Evolutionary conservation across 116 monocot species (phyloP), one percentile per base, ranked within the genome.

Genomic region (Papilionanthe hybrid): DNA sequence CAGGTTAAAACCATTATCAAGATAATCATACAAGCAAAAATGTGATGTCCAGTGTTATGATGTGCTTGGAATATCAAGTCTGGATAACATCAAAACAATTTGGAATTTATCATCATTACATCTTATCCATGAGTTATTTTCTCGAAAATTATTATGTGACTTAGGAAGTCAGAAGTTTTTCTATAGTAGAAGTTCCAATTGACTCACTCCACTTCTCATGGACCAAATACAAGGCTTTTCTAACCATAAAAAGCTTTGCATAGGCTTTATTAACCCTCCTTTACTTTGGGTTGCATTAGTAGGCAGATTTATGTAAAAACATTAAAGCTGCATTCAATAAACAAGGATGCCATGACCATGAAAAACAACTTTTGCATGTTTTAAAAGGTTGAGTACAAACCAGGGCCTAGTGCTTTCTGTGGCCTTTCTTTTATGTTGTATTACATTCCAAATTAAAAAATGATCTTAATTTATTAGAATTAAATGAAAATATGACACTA

Each of bases 31-130:
- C 20, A 58, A 58, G 20, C 49, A 49, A 49, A 9, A 49, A 49
- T 49, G 11, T 12, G 49, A 63, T 23, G 25, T 23, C 63, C 63
- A 63, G 12, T 63, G 63, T 23, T 23, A 63, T 25, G 63, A 63
- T 63, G 23, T 63, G 63, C 63, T 63, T 63, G 25, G 63, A 63
- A 63, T 63, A 63, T 63, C 23, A 63, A 63, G 25, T 63, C 63
- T 63, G 23, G 22, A 63, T 23, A 63, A 5, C 9, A 63, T 63
- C 63, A 63, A 23, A 63, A 63, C 8, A 63, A 10, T 20, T 23
- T 22, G 7, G 22, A 63, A 23, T 63, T 63, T 25, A 53, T 53
- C 53, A 4, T 53, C 53, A 53, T 25, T 6, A 25, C 10, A 63
- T 63, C 63, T 1, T 22, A 23, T 23, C n/a, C 25, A 23, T 8